These are phyloP conservation scores for Suillus variegatus DNA, from an alignment of 768 basidiomycete species.

Conservation along the genomic window DNA sequence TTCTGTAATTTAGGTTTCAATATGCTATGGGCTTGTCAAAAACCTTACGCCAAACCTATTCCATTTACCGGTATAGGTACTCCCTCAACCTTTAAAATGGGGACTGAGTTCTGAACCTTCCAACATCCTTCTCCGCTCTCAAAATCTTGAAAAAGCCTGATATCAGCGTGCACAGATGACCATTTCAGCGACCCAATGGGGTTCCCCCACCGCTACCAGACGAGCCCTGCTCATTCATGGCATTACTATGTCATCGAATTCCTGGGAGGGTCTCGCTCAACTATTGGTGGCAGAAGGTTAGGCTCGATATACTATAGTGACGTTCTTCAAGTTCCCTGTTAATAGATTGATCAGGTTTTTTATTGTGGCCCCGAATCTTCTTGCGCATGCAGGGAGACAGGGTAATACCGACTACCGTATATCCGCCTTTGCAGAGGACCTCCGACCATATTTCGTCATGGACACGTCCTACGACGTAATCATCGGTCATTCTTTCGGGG, in stretches of 20 bases:
- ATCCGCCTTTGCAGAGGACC: slow-evolving; percentile 3
- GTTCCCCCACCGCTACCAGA: slow-evolving; percentile 5
- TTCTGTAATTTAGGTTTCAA: background rate
- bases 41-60: background rate
- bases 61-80: background rate
- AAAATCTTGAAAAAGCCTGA: background rate
- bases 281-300: slow-evolving; percentile 8
- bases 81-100: background rate
- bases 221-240: slow-evolving; percentile 15
- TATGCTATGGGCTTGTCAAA: background rate
- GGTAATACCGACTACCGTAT: background rate
- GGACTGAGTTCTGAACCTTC: background rate
- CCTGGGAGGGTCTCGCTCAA: slow-evolving; percentile 11
- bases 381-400: slow-evolving; percentile 6
- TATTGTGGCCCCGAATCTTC: slow-evolving; percentile 10
- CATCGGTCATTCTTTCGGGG: background rate
- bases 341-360: slow-evolving; percentile 8
- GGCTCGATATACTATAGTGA: background rate
- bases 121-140: background rate
- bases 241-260: slow-evolving; percentile 6
- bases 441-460: slow-evolving; percentile 8
- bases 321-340: background rate
- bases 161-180: background rate
- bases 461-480: background rate
- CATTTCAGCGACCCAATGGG: slow-evolving; percentile 12